A percentile compares a stretch with the other conserved stretches of the same genome.
Evolutionary conservation across 768 basidiomycete species (phyloP).

Genomic region (Stropharia rugosoannulata): DNA sequence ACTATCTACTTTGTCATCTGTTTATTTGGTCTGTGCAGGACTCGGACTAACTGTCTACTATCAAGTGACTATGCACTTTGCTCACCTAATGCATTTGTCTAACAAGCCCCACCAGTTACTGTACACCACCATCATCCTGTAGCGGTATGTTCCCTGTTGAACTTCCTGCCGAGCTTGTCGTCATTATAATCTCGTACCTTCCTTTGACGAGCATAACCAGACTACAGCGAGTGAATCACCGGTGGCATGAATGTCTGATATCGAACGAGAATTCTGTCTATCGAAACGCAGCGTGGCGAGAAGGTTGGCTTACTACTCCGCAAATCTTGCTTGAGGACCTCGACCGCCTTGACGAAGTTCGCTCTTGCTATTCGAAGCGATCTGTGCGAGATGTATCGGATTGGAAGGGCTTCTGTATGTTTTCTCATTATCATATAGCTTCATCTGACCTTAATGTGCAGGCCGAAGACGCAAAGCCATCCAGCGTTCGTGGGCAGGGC

Average conservation of each 20-base stretch:
- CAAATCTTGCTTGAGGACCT: conserved; percentile 11
- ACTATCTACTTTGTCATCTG: no score
- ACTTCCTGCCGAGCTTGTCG: conserved; percentile 13
- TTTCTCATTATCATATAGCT: conserved; percentile 3
- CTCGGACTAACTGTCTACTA: no score
- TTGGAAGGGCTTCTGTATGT: conserved; percentile 68
- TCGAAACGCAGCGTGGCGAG: conserved; percentile 52
- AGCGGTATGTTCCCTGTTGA: conserved; percentile 10
- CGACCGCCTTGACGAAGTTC: background rate
- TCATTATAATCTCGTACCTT: conserved; percentile 15
- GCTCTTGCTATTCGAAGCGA: conserved; percentile 28
- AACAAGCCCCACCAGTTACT: no score
- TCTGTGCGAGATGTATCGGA: conserved; percentile 34
- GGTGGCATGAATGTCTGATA: conserved; percentile 34
- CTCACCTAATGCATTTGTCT: no score
- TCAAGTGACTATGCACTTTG: no score
- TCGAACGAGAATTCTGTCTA: conserved; percentile 54
- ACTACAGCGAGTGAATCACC: conserved; percentile 2
- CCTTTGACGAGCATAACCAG: conserved; percentile 7
- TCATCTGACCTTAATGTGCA: conserved; percentile 19
- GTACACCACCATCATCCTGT: no score
- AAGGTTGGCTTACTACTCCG: conserved; percentile 40
- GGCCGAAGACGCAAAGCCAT: conserved; percentile 45
- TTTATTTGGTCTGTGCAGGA: no score
- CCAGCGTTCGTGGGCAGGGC: conserved; percentile 55